Evolutionary conservation across 2,329 filamentous ascomycete species (phyloP), one percentile per base, ranked within the genome.

Genomic region (Pseudopyrenochaeta lycopersici): DNA sequence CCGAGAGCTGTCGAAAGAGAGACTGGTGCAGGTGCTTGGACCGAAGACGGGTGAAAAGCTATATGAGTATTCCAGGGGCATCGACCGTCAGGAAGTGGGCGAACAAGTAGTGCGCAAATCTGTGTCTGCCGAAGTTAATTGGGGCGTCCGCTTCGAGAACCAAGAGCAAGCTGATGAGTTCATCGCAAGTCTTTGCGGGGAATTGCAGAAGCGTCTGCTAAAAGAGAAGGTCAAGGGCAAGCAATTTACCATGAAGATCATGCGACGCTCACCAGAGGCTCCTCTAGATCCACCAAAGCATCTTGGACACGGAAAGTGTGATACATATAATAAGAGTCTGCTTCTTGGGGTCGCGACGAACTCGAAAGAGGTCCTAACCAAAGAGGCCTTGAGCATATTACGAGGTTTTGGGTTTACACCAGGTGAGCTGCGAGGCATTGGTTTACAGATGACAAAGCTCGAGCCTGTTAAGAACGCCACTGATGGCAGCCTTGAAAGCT

Each of bases 141-240:
- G 95, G 95, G 95, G 96, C 2, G 96, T 99, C 50, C 88, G 95
- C 5, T 99, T 99, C 71, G 87, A 95, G 63, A 96, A 85, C 55
- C 92, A 97, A 68, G 84, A 86, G n/a, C 94, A 99, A 75, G 93
- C 92, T 0, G 94, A 98, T 54, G 91, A 96, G 60, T 99, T 99
- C 72, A 84, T 98, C 27, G 81, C 86, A 56, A 95, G 91, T 61
- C 80, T 99, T 0, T 95, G 91, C 69, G 88, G 88, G 50, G 95
- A 99, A 74, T 79, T 99, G 6, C 88, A 93, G 64, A 89, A 88
- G 50, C 85, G 95, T 1, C 78, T 99, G 15, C 70, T 92, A 18
- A 90, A 92, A 60, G 92, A 97, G 71, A 84, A 88, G 27, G 92
- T 97, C 46, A 96, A 90, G 68, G 95, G 95, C 12, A 90, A 85